Evolutionary conservation across 345 rosid species (phyloP).

Genomic region (Rhizophora mangle): DNA sequence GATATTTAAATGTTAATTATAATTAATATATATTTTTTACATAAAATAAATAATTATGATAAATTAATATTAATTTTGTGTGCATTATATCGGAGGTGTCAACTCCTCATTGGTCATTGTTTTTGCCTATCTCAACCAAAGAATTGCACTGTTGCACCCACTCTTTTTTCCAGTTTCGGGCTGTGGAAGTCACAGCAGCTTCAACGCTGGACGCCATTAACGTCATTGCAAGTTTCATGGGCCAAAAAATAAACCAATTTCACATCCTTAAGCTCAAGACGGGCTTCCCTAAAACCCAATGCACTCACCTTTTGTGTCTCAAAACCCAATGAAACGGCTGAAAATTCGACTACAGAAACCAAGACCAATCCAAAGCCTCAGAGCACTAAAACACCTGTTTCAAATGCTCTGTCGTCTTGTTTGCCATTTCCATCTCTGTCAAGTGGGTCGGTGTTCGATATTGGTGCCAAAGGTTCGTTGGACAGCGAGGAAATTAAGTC

Average conservation of each 20-base stretch:
- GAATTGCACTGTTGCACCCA: not conserved
- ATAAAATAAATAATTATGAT: no score
- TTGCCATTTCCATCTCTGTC: constrained; percentile 8
- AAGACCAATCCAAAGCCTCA: constrained; percentile 12
- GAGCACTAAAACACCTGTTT: constrained; percentile 10
- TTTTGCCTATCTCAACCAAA: not conserved
- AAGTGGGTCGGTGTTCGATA: constrained; percentile 58
- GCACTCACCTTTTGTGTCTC: constrained; percentile 12
- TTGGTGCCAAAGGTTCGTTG: constrained; percentile 57
- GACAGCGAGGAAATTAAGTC: constrained; percentile 69
- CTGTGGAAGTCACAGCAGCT: constrained; percentile 26
- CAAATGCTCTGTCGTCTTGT: constrained; percentile 19
- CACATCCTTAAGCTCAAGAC: constrained; percentile 24
- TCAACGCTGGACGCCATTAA: constrained; percentile 31
- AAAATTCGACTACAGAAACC: constrained; percentile 18
- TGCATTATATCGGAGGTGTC: not conserved
- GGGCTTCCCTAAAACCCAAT: constrained; percentile 22
- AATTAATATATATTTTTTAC: no score
- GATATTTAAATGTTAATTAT: no score
- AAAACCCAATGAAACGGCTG: constrained; percentile 27
- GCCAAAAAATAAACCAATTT: constrained; percentile 13
- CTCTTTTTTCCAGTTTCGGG: not conserved
- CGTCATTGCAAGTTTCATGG: constrained; percentile 28
- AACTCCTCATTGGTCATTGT: constrained; percentile 8
- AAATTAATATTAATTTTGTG: no score